A percentile compares a stretch with the other conserved stretches of the same genome.
These are phyloP conservation scores for Raddia distichophylla DNA, from an alignment of 176 grass and related monocot genomes.

Conservation along the genomic window DNA sequence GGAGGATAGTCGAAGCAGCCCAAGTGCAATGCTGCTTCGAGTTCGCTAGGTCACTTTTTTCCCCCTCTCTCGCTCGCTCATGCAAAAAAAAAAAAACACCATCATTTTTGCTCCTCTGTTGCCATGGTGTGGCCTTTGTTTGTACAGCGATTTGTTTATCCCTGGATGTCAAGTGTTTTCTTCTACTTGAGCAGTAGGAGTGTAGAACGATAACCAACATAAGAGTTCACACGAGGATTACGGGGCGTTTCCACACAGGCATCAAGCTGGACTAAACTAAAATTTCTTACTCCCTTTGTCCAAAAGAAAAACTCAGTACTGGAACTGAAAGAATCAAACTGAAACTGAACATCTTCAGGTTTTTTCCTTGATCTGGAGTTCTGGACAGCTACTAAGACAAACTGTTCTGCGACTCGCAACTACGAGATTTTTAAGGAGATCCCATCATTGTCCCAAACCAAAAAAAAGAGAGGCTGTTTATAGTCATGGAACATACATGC, in stretches of 20 bases:
- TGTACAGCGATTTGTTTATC: constrained; percentile 29
- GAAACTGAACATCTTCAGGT: neutral
- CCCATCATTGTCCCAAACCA: neutral
- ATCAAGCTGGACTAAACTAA: neutral
- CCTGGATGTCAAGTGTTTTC: constrained; percentile 24
- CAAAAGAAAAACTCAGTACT: neutral
- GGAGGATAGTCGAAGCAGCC: constrained; percentile 35
- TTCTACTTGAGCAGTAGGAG: neutral
- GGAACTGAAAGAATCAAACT: neutral
- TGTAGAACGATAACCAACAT: neutral
- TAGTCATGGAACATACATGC: neutral
- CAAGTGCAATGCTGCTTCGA: constrained; percentile 26
- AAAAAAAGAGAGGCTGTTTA: neutral
- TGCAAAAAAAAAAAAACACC: constrained; percentile 1
- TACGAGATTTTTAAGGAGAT: neutral
- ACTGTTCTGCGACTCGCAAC: neutral
- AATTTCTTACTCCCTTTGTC: neutral
- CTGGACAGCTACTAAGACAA: neutral
- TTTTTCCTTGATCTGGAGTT: neutral
- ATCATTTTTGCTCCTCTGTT: neutral
- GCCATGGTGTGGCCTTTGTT: neutral
- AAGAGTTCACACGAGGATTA: constrained; percentile 3
- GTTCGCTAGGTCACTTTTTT: constrained; percentile 3
- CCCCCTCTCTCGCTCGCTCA: too few relatives aligned
- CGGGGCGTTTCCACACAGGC: neutral